Evolutionary conservation across 2,329 filamentous ascomycete genomes (phyloP), one percentile per base, ranked within the genome.

Genomic region (Xenoacremonium recifei): DNA sequence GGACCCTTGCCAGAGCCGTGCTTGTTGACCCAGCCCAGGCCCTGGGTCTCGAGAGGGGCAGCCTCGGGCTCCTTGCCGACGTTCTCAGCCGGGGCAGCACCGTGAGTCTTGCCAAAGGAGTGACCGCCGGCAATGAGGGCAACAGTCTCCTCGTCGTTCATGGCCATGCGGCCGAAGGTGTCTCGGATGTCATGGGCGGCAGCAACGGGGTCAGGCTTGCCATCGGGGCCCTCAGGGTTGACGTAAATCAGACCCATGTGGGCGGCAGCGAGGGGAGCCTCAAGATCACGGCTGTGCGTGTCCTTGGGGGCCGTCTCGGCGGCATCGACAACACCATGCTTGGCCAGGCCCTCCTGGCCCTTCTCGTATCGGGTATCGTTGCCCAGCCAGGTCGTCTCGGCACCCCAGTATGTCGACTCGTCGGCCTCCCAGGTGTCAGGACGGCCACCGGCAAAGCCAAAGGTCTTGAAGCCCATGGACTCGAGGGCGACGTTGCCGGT

Each of bases 61-160:
- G 70, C 84, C 55, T 83, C 77, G 21, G 87, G 87, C 65, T 88
- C 86, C 18, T 70, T 67, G 46, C 83, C 84, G 37, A 88, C 74
- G 51, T 88, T 76, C 50, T 50, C 45, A 23, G 42, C 49, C 21
- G 52, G 42, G 12, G 47, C 49, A 11, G 51, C 54, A 13, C 87
- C 87, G 67, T 91, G 87, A 0, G 85, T 87, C 78, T 91, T 91
- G 58, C 87, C 87, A 54, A 90, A 89, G n/a, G 80, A 75, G 73
- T 91, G 87, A 20, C 87, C 87, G 58, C 87, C 87, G 31, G 80
- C 81, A 59, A 89, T 89, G 32, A 90, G 70, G 7, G 86, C 85
- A 36, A 87, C 85, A 0, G 86, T 90, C 72, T 90, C 86, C 67
- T 87, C 81, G 61, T 89, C 84, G 63, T 87, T 82, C 86, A 90